A percentile compares a stretch with the other conserved stretches of the same genome.
These are phyloP conservation scores for Phyllosticta capitalensis DNA, from an alignment of 2,329 filamentous ascomycete genomes.

Conservation along the genomic window DNA sequence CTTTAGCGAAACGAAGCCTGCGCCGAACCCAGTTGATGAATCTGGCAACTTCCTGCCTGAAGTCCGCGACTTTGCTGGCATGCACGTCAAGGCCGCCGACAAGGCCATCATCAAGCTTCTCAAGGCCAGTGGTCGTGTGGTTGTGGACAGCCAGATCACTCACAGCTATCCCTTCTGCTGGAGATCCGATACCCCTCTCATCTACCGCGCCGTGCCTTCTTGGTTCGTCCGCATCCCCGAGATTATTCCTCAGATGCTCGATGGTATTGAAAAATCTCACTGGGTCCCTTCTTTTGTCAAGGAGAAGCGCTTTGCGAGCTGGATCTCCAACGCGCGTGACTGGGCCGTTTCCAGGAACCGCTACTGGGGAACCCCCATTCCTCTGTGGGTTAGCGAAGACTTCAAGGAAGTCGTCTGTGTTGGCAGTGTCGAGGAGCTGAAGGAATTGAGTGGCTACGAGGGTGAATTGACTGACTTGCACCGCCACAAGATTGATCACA, in stretches of 20 bases:
- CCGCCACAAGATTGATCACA: constrained; percentile 84
- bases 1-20: constrained; percentile 63
- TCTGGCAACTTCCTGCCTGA: constrained; percentile 68
- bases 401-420: constrained; percentile 77
- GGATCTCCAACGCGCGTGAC: constrained; percentile 84
- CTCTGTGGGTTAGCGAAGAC: constrained; percentile 86
- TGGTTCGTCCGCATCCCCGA: constrained; percentile 90
- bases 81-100: constrained; percentile 86
- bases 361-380: constrained; percentile 92
- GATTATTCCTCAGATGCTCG: constrained; percentile 78
- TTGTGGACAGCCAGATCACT: constrained; percentile 77
- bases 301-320: constrained; percentile 81
- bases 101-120: constrained; percentile 86
- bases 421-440: constrained; percentile 76
- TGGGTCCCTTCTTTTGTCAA: constrained; percentile 91
- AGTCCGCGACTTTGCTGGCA: constrained; percentile 71
- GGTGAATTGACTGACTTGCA: constrained; percentile 81
- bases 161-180: constrained; percentile 94
- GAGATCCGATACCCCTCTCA: constrained; percentile 88
- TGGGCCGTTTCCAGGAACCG: constrained; percentile 93
- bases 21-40: constrained; percentile 88
- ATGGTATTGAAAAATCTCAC: constrained; percentile 78
- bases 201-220: constrained; percentile 82
- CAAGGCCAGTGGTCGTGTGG: constrained; percentile 63
- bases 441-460: constrained; percentile 73